These are phyloP conservation scores for Fusarium penzigii DNA, from an alignment of 2,329 filamentous ascomycete genomes.

Conservation along the genomic window DNA sequence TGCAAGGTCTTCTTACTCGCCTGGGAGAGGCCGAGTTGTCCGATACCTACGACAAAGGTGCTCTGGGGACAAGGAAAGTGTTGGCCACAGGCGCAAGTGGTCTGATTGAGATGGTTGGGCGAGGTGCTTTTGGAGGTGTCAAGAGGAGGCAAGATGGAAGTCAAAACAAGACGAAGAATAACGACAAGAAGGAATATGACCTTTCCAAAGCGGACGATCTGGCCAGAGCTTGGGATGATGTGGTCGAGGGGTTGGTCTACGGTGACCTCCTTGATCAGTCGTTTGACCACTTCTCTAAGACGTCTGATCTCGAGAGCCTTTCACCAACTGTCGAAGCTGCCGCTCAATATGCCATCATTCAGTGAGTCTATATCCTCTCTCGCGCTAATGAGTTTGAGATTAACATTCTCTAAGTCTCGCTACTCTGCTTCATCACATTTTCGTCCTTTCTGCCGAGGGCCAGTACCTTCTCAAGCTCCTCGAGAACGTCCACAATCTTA, in stretches of 20 bases:
- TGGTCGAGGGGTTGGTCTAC: slow-evolving; percentile 66
- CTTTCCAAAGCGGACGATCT: slow-evolving; percentile 60
- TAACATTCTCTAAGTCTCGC: slow-evolving; percentile 56
- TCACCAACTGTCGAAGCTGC: slow-evolving; percentile 63
- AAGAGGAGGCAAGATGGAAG: slow-evolving; percentile 8
- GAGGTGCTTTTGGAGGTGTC: slow-evolving; percentile 64
- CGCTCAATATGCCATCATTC: slow-evolving; percentile 67
- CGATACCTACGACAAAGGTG: slow-evolving; percentile 80
- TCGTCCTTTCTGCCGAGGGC: slow-evolving; percentile 73
- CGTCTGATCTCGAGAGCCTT: slow-evolving; percentile 64
- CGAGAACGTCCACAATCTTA: slow-evolving; percentile 67
- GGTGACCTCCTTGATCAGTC: slow-evolving; percentile 66
- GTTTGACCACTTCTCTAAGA: slow-evolving; percentile 61
- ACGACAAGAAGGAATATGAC: slow-evolving; percentile 52
- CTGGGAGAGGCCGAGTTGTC: slow-evolving; percentile 70
- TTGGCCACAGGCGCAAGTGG: slow-evolving; percentile 71
- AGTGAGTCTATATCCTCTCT: slow-evolving; percentile 50
- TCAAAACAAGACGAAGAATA: slow-evolving; percentile 5
- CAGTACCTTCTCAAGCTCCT: slow-evolving; percentile 72
- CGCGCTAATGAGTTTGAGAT: slow-evolving; percentile 4
- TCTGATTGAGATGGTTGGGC: slow-evolving; percentile 67
- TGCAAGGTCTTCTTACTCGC: slow-evolving; percentile 60
- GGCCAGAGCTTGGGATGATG: slow-evolving; percentile 64
- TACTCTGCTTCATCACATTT: slow-evolving; percentile 71
- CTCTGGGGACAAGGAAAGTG: slow-evolving; percentile 72